Percentiles rank a stretch among this genome's conserved stretches.
phyloP scores from a whole-genome alignment of 176 grass and related monocot species.

The Aegilops sharonensis region DNA sequence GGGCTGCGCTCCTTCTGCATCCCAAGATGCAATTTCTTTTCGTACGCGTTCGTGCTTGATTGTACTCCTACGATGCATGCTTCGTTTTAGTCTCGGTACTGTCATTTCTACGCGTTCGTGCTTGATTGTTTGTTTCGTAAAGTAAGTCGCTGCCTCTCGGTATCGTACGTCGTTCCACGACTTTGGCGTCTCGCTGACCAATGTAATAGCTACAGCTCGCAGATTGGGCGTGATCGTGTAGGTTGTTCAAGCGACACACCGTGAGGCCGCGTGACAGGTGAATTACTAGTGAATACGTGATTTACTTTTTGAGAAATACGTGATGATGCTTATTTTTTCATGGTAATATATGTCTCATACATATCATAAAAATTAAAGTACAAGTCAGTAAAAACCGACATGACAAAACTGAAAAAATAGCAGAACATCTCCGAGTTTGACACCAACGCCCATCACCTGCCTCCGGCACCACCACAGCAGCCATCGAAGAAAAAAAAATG shows the following conservation, averaged over 20 bases:
- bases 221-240: conserved; percentile 27
- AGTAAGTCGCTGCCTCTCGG: background rate
- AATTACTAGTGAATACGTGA: too few relatives aligned
- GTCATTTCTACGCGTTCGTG: background rate
- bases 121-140: background rate
- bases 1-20: background rate
- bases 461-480: too few relatives aligned
- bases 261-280: background rate
- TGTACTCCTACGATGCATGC: background rate
- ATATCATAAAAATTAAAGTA: too few relatives aligned
- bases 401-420: too few relatives aligned
- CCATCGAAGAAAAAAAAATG: too few relatives aligned
- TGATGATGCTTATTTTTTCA: too few relatives aligned
- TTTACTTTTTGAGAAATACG: too few relatives aligned
- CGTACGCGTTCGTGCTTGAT: too few relatives aligned
- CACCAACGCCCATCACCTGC: too few relatives aligned
- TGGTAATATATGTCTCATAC: too few relatives aligned
- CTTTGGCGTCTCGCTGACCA: background rate
- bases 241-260: conserved; percentile 2
- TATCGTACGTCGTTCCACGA: background rate
- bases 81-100: background rate
- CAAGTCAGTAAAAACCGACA: too few relatives aligned
- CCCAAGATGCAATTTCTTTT: background rate
- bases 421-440: too few relatives aligned
- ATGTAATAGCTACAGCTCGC: conserved; percentile 5